phyloP scores from a whole-genome alignment of 139 green algal species.

The Coelastrella sp. region DNA sequence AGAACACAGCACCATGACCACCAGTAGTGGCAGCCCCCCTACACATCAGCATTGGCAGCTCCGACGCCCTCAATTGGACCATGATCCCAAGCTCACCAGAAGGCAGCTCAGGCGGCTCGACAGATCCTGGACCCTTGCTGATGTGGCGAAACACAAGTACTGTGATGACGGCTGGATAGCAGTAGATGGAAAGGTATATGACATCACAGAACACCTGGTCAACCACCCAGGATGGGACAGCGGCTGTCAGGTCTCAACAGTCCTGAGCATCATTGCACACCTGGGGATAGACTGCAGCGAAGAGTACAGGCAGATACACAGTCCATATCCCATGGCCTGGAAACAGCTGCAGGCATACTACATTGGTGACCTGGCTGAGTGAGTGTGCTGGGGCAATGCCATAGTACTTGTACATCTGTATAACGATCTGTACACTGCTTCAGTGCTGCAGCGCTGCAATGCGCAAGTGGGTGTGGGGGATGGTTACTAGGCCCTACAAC shows the following conservation, averaged over 20 bases:
- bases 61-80: not conserved
- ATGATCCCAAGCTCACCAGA: conserved; percentile 38
- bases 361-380: conserved; percentile 33
- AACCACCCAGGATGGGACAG: conserved; percentile 45
- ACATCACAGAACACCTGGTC: conserved; percentile 46
- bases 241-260: conserved; percentile 37
- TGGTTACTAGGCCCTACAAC: too few relatives aligned
- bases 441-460: too few relatives aligned
- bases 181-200: conserved; percentile 46
- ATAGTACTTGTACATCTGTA: not conserved
- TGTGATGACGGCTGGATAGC: conserved; percentile 47
- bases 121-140: conserved; percentile 25
- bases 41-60: conserved; percentile 37
- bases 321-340: conserved; percentile 35
- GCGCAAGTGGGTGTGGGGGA: too few relatives aligned
- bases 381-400: not conserved
- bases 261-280: conserved; percentile 47
- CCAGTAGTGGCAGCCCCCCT: not conserved
- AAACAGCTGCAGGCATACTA: conserved; percentile 43
- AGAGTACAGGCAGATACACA: conserved; percentile 42
- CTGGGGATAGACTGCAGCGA: conserved; percentile 38
- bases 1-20: not conserved
- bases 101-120: conserved; percentile 33
- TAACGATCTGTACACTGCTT: too few relatives aligned
- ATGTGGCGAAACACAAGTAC: conserved; percentile 32